phyloP scores from a whole-genome alignment of 345 rosid species.

The Excoecaria agallocha region DNA sequence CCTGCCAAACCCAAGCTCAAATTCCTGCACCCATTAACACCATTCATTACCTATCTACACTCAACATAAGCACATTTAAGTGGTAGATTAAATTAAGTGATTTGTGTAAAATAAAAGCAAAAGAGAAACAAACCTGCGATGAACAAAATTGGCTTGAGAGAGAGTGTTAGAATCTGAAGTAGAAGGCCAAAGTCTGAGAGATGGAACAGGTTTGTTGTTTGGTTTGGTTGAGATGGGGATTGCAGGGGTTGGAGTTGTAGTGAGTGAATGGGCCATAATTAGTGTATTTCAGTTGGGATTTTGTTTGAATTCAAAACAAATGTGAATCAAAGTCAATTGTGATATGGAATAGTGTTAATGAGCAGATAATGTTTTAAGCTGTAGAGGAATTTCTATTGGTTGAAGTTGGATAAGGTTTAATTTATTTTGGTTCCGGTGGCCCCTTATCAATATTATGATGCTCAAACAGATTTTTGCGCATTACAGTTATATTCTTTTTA shows the following conservation, averaged over 20 bases:
- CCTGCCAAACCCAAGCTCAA: conserved; percentile 43
- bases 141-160: conserved; percentile 25
- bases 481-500: too few relatives aligned
- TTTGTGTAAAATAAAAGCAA: neutral
- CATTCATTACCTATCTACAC: too few relatives aligned
- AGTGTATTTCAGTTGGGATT: neutral
- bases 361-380: conserved; percentile 26
- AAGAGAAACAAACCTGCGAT: conserved; percentile 38
- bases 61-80: too few relatives aligned
- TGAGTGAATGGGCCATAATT: conserved; percentile 44
- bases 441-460: neutral
- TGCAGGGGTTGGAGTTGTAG: conserved; percentile 29
- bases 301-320: conserved; percentile 9
- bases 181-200: conserved; percentile 23
- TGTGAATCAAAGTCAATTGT: conserved; percentile 3
- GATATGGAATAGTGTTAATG: neutral
- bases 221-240: conserved; percentile 18
- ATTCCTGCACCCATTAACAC: conserved; percentile 28
- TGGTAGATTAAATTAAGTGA: too few relatives aligned
- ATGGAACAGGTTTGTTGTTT: neutral
- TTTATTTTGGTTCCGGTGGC: conserved; percentile 3
- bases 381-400: conserved; percentile 42
- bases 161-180: conserved; percentile 6
- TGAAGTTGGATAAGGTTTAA: conserved; percentile 44
- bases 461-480: too few relatives aligned